These are phyloP conservation scores for Kodamaea derodonti DNA, from an alignment of 1,139 yeast genomes.

Conservation along the genomic window DNA sequence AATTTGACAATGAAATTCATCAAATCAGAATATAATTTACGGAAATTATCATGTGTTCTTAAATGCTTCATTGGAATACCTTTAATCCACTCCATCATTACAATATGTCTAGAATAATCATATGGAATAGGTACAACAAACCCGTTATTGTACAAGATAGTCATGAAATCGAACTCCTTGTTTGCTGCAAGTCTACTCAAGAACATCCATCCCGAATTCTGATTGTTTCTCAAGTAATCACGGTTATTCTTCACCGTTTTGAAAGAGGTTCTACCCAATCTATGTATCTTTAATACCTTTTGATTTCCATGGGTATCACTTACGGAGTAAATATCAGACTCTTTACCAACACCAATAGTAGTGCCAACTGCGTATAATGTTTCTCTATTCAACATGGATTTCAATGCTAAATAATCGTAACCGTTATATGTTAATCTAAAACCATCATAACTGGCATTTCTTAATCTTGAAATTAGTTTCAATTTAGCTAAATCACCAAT, in stretches of 20 bases:
- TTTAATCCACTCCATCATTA: constrained; percentile 84
- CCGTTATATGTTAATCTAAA: constrained; percentile 86
- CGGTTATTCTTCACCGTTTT: constrained; percentile 89
- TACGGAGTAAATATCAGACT: constrained; percentile 90
- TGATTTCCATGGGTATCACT: constrained; percentile 63
- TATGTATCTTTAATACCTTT: constrained; percentile 80
- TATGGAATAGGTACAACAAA: constrained; percentile 86
- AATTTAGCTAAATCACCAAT: constrained; percentile 86
- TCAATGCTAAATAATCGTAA: constrained; percentile 85
- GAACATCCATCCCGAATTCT: constrained; percentile 84
- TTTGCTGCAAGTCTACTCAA: constrained; percentile 86
- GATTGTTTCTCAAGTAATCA: constrained; percentile 75
- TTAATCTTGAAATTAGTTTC: constrained; percentile 67
- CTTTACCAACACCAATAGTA: constrained; percentile 95
- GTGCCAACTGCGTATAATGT: constrained; percentile 77
- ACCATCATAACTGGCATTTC: constrained; percentile 92
- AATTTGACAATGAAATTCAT: constrained; percentile 83
- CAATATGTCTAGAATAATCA: constrained; percentile 88
- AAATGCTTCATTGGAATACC: constrained; percentile 90
- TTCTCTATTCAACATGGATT: constrained; percentile 71
- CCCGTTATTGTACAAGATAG: constrained; percentile 64
- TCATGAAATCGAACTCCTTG: constrained; percentile 88
- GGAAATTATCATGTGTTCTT: constrained; percentile 62
- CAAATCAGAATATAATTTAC: constrained; percentile 71
- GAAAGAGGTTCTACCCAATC: constrained; percentile 92